phyloP scores from a whole-genome alignment of 2,329 filamentous ascomycete species.

The Blastomyces percursus region DNA sequence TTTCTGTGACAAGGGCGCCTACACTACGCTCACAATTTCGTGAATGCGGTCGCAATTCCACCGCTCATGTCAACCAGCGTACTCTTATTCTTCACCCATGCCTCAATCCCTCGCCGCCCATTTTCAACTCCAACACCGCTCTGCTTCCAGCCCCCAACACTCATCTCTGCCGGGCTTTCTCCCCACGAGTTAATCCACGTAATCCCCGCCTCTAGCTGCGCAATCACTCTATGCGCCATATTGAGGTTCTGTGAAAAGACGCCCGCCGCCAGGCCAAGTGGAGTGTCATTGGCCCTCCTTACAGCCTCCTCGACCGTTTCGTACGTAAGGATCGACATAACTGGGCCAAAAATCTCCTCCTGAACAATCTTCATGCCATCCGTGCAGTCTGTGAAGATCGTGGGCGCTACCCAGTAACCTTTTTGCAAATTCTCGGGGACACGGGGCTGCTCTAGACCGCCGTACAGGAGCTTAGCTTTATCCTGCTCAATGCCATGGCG shows the following conservation, averaged over 20 bases:
- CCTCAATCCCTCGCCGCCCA: conserved; percentile 63
- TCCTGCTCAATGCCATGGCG: conserved; percentile 62
- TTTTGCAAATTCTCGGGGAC: conserved; percentile 42
- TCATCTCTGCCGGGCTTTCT: conserved; percentile 86
- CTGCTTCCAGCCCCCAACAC: conserved; percentile 83
- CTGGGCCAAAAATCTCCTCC: conserved; percentile 83
- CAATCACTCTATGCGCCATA: conserved; percentile 59
- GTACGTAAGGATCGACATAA: conserved; percentile 72
- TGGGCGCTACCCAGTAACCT: conserved; percentile 78
- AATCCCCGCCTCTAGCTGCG: conserved; percentile 67
- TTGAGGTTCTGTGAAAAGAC: conserved; percentile 71
- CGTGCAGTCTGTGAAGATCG: conserved; percentile 75
- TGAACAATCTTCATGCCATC: conserved; percentile 68
- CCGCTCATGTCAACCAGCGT: conserved; percentile 74
- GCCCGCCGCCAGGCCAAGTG: conserved; percentile 69
- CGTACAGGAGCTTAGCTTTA: conserved; percentile 61
- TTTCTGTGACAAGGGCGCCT: neutral
- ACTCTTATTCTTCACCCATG: conserved; percentile 80
- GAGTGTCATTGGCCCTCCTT: conserved; percentile 61
- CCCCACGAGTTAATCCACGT: conserved; percentile 93
- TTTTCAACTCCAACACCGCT: conserved; percentile 84
- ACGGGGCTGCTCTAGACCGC: conserved; percentile 47
- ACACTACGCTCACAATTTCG: conserved; percentile 45
- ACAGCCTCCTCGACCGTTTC: conserved; percentile 59
- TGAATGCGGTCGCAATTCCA: conserved; percentile 59